Conservation (phyloP, 148 eudicot genomes). For the Beta vulgaris region DNA sequence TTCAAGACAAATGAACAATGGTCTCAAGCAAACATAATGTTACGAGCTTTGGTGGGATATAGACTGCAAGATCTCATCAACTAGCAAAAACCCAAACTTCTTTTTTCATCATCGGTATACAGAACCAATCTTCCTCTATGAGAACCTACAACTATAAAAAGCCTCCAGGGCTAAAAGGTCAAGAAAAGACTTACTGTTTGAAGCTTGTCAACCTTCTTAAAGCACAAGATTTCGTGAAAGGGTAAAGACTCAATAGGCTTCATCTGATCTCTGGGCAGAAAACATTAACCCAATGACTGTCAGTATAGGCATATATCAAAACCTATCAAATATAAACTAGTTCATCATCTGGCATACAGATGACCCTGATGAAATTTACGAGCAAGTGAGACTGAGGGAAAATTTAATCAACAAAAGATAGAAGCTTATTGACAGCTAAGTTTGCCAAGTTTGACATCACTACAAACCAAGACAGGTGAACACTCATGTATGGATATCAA, state of each 20-base stretch:
- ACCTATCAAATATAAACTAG: background rate
- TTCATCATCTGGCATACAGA: too few relatives aligned
- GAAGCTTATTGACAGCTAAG: background rate
- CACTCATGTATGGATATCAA: too few relatives aligned
- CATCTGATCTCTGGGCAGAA: constrained; percentile 55
- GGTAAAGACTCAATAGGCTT: constrained; percentile 68
- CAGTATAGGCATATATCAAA: background rate
- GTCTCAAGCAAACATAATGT: background rate
- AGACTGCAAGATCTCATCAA: background rate
- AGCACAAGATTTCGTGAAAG: constrained; percentile 71
- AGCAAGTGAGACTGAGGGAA: background rate
- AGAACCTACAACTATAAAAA: constrained; percentile 9
- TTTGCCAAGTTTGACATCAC: background rate
- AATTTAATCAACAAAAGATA: too few relatives aligned
- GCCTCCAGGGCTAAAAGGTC: background rate
- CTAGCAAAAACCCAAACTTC: background rate
- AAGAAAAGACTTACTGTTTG: constrained; percentile 54
- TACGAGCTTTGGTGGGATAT: background rate
- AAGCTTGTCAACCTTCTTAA: constrained; percentile 67
- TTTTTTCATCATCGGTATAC: background rate
- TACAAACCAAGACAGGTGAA: background rate
- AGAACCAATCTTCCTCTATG: background rate
- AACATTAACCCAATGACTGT: constrained; percentile 1
- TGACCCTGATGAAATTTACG: too few relatives aligned
- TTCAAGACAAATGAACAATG: constrained; percentile 2